These are phyloP conservation scores for Eucalyptus sideroxylon DNA, from an alignment of 345 rosid species.

Conservation along the genomic window DNA sequence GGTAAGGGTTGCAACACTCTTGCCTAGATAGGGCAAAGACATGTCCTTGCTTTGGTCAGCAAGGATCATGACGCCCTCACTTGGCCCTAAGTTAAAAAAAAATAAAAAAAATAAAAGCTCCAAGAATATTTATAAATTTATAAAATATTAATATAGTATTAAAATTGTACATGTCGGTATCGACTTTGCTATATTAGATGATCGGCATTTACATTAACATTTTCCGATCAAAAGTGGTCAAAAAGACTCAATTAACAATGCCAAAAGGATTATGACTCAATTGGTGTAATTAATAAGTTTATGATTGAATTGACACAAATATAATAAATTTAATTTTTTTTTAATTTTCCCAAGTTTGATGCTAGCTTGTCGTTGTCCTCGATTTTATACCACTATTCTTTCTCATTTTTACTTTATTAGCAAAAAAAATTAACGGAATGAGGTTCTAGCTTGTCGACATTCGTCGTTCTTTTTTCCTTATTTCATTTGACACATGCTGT, in stretches of 20 bases:
- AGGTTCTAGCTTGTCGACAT: neutral
- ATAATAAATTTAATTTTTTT: neutral
- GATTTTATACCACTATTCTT: neutral
- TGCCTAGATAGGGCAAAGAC: neutral
- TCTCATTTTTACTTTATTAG: neutral
- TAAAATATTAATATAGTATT: too few relatives aligned
- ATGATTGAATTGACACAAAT: accelerated
- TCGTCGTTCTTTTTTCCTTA: neutral
- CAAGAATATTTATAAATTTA: too few relatives aligned
- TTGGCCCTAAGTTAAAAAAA: too few relatives aligned
- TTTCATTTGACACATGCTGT: neutral
- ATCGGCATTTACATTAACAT: accelerated
- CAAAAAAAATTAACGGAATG: neutral
- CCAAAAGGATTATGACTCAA: accelerated
- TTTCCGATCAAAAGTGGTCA: accelerated
- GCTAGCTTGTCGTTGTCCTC: neutral
- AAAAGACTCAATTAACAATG: too few relatives aligned
- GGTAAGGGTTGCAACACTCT: neutral
- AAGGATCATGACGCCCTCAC: too few relatives aligned
- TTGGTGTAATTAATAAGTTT: accelerated
- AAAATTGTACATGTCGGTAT: neutral
- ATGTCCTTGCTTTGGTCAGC: neutral
- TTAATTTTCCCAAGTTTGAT: too few relatives aligned
- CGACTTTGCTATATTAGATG: neutral
- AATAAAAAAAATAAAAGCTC: too few relatives aligned